Conservation (phyloP, 2,329 filamentous ascomycete genomes). For the Lasiodiplodia theobromae region DNA sequence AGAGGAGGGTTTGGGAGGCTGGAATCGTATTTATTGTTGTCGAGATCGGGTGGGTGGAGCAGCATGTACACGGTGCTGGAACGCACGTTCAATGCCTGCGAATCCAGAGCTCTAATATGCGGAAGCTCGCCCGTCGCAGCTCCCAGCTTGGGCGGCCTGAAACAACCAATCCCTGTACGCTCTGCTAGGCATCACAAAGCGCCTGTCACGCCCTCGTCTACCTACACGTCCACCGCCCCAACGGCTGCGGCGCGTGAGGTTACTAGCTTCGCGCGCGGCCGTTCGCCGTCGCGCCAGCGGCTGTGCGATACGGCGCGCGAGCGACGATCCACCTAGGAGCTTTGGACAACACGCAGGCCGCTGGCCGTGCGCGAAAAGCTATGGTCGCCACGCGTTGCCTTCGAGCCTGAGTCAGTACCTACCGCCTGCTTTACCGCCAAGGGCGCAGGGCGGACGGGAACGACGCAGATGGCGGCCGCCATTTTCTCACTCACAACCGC, state of each 20-base stretch:
- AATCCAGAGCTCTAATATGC: neutral
- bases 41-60: constrained; percentile 8
- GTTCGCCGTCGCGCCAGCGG: neutral
- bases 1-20: neutral
- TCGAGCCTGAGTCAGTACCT: neutral
- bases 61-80: constrained; percentile 2
- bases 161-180: too few species aligned
- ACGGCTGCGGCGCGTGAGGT: too few species aligned
- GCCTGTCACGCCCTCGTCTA: too few species aligned
- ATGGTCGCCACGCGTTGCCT: constrained; percentile 23
- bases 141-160: too few species aligned
- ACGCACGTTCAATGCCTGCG: neutral
- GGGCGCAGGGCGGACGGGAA: too few species aligned
- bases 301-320: constrained; percentile 2
- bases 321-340: constrained; percentile 9
- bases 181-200: too few species aligned
- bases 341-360: constrained; percentile 4
- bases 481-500: neutral
- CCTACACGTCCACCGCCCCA: too few species aligned
- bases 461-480: neutral
- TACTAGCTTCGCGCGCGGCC: neutral
- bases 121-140: neutral
- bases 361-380: neutral
- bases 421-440: constrained; percentile 8
- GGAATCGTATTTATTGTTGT: constrained; percentile 11